These are phyloP conservation scores for Tilletia setariae DNA, from an alignment of 1,284 basidiomycete species.

Conservation along the genomic window DNA sequence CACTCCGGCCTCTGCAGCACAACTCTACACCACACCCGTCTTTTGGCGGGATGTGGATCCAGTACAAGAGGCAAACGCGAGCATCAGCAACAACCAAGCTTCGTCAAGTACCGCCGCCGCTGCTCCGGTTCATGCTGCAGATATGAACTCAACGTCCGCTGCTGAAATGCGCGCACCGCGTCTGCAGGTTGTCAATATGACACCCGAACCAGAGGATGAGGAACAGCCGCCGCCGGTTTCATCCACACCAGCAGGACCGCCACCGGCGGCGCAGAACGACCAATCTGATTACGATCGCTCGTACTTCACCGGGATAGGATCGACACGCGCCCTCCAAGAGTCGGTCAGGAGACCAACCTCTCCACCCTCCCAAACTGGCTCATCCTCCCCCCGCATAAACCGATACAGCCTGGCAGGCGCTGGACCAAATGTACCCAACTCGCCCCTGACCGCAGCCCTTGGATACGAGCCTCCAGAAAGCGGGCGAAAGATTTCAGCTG, in stretches of 20 bases:
- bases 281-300: constrained; percentile 25
- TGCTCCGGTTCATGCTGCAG: neutral
- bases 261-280: neutral
- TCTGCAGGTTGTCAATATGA: constrained; percentile 6
- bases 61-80: constrained; percentile 1
- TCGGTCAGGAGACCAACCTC: constrained; percentile 36
- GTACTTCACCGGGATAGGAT: constrained; percentile 43
- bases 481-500: constrained; percentile 47
- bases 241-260: neutral
- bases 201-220: constrained; percentile 8
- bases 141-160: neutral
- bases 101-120: neutral
- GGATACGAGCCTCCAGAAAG: constrained; percentile 22
- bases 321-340: constrained; percentile 41
- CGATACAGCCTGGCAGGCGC: constrained; percentile 24
- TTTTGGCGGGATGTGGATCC: constrained; percentile 11
- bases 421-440: constrained; percentile 17
- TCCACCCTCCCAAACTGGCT: constrained; percentile 15
- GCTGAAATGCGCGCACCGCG: neutral
- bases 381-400: constrained; percentile 14
- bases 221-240: neutral
- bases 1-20: constrained; percentile 6
- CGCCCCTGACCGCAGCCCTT: constrained; percentile 4
- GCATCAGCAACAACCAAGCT: neutral
- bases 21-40: neutral